Evolutionary conservation across 2,329 filamentous ascomycete species (phyloP).

Genomic region (Huntiella decipiens): DNA sequence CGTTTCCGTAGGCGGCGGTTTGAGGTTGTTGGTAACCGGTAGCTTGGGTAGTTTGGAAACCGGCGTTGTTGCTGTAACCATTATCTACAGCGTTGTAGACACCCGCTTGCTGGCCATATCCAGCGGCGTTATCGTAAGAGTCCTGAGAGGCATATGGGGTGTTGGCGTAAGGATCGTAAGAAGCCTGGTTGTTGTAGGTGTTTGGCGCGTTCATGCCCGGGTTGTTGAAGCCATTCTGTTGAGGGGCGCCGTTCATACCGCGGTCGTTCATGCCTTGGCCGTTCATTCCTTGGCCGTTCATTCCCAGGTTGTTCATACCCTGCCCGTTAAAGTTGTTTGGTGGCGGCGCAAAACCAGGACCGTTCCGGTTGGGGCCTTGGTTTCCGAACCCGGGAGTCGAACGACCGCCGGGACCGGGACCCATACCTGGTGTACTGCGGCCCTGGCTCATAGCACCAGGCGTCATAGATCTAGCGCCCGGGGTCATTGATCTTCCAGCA

Average conservation of each 20-base stretch:
- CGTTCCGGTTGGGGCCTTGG: not conserved
- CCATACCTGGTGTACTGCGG: constrained; percentile 4
- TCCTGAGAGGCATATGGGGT: not conserved
- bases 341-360: not conserved
- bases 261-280: not conserved
- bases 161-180: constrained; percentile 14
- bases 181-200: constrained; percentile 7
- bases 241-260: not conserved
- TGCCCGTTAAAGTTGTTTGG: constrained; percentile 4
- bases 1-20: constrained; percentile 3
- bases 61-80: constrained; percentile 4
- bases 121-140: constrained; percentile 3
- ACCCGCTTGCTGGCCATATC: not conserved
- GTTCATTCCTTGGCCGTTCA: not conserved
- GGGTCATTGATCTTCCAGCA: constrained; percentile 1
- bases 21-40: constrained; percentile 4
- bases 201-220: constrained; percentile 3
- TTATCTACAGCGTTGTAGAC: not conserved
- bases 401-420: not conserved
- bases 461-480: constrained; percentile 6
- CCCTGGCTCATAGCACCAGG: constrained; percentile 5
- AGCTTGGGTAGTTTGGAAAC: constrained; percentile 6
- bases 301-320: not conserved
- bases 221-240: constrained; percentile 5
- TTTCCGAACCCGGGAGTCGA: constrained; percentile 5